Conservation (phyloP, 2,329 filamentous ascomycete species). For the Sclerotinia nivalis region DNA sequence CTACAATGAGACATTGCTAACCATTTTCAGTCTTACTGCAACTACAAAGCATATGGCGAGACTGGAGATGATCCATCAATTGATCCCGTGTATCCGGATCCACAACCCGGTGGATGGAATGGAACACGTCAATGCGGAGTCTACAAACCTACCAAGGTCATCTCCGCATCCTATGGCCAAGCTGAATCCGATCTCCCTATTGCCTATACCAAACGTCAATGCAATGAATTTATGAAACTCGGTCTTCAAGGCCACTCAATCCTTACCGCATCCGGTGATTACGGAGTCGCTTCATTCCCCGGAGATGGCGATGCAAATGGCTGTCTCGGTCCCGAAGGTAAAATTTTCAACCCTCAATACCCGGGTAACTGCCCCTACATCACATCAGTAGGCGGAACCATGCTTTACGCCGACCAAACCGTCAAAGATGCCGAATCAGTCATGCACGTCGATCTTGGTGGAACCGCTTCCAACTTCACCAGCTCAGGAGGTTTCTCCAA, state of each 20-base stretch:
- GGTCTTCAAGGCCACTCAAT: slow-evolving; percentile 67
- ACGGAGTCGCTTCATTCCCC: slow-evolving; percentile 56
- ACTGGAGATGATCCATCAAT: slow-evolving; percentile 45
- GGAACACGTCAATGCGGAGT: slow-evolving; percentile 36
- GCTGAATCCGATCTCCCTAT: slow-evolving; percentile 64
- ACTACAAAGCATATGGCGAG: slow-evolving; percentile 47
- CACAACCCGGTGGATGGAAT: slow-evolving; percentile 45
- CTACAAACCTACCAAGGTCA: slow-evolving; percentile 39
- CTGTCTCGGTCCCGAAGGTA: slow-evolving; percentile 42
- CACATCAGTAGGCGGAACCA: slow-evolving; percentile 65
- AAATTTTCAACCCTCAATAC: slow-evolving; percentile 49
- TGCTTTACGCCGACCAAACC: slow-evolving; percentile 50
- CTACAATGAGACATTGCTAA: slow-evolving; percentile 11
- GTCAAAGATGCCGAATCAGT: slow-evolving; percentile 33
- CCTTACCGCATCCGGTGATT: slow-evolving; percentile 62
- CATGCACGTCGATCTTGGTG: slow-evolving; percentile 30
- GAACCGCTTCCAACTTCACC: slow-evolving; percentile 47
- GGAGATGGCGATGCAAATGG: slow-evolving; percentile 59
- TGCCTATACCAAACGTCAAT: slow-evolving; percentile 62
- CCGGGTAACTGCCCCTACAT: slow-evolving; percentile 69
- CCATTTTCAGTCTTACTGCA: slow-evolving; percentile 45
- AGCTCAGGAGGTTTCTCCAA: slow-evolving; percentile 52
- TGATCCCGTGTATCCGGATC: slow-evolving; percentile 49
- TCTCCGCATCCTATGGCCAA: slow-evolving; percentile 67
- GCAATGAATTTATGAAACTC: slow-evolving; percentile 63